phyloP scores from a whole-genome alignment of 495 filamentous ascomycete genomes.

The Podospora anserina region DNA sequence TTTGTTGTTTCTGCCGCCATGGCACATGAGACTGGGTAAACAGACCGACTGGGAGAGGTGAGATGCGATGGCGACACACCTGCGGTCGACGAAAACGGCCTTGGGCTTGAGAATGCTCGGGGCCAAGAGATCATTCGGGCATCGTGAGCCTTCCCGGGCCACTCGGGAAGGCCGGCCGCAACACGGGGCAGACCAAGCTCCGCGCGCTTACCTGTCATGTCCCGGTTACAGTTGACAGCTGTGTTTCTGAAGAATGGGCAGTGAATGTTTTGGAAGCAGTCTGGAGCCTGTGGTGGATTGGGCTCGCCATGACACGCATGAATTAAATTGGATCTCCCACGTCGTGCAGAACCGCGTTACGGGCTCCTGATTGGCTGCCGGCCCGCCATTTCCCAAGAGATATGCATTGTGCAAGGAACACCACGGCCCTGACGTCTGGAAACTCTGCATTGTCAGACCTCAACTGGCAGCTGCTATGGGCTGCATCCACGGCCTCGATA shows the following conservation, averaged over 20 bases:
- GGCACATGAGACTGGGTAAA: background rate
- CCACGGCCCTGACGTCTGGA: slow-evolving; percentile 14
- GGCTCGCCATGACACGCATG: slow-evolving; percentile 33
- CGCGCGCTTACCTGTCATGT: slow-evolving; percentile 2
- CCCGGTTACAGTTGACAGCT: background rate
- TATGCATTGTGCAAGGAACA: slow-evolving; percentile 25
- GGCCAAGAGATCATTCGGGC: background rate
- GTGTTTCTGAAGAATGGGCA: background rate
- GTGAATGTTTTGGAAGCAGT: slow-evolving; percentile 7
- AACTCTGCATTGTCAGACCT: slow-evolving; percentile 21
- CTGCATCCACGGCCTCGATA: slow-evolving; percentile 9
- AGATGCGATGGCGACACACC: background rate
- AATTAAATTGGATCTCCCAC: slow-evolving; percentile 31
- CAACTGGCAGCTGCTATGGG: slow-evolving; percentile 17
- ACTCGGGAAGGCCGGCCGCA: slow-evolving; percentile 4
- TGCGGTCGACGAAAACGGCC: background rate
- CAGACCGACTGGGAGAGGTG: background rate
- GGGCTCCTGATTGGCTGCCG: slow-evolving; percentile 31
- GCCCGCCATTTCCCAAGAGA: slow-evolving; percentile 14
- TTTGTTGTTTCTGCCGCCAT: background rate
- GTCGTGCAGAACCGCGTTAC: slow-evolving; percentile 36
- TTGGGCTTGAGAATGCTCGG: background rate
- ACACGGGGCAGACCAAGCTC: background rate
- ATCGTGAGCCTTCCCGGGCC: background rate
- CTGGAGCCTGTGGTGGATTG: slow-evolving; percentile 28